Base-by-base conservation (phyloP, 2,329 filamentous ascomycete species). In the Apiospora rasikravindrae region DNA sequence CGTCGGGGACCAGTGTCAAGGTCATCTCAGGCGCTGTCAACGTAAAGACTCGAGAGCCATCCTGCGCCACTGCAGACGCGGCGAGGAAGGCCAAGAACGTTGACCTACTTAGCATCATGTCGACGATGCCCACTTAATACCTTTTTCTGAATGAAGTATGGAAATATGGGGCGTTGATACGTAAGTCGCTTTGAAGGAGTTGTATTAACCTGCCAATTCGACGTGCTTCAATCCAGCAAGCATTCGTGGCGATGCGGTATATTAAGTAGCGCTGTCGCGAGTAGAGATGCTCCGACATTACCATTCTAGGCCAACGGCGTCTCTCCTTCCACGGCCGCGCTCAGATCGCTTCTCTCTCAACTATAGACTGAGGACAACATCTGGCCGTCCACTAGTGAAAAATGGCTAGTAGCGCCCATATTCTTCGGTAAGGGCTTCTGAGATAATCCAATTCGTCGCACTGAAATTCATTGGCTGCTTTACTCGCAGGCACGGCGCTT, bases 1-100 rank as follows among this genome's bases (percentile, higher is more conserved):
- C 53, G 29, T 61, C 53, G 29, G 53, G 53, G 16, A 61, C 16
- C 53, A 61, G 53, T 37, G 53, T 61, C 53, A 61, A 61, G 16
- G 53, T 61, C 53, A 61, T 61, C 33, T 61, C 53, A 29, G 53
- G 53, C 8, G 53, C 29, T 10, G 29, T 61, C 53, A 61, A 29
- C 16, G 53, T 61, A 22, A 37, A 61, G 2, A 6, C 29, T 22
- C 5, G 51, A 5, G 26, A 2, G 8, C 22, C 57, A n/a, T 64
- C 22, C 22, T n/a, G 19, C n/a, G 57, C 57, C 29, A 64, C 57
- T n/a, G 33, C n/a, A 24, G 33, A 40, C 4, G 22, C 33, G 33
- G 10, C 33, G n/a, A 64, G 22, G 33, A n/a, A 40, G 33, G 29
- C 57, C 57, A 64, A n/a, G 33, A 64, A 2, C 19, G 33, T 10